Conservation (phyloP, 164 flowering plant genomes). For the Aristolochia contorta region DNA sequence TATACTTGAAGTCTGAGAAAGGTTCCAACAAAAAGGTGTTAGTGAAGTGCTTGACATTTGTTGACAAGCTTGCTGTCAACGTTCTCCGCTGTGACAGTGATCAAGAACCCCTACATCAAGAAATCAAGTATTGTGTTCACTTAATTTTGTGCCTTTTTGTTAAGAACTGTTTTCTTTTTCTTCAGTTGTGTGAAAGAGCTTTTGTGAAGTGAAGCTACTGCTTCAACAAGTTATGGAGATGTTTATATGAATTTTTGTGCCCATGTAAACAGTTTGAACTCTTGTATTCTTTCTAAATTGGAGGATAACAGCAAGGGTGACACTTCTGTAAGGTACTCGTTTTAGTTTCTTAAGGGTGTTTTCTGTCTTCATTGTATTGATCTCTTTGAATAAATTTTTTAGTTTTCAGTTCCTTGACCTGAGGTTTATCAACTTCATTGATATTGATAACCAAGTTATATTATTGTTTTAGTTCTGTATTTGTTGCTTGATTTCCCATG, state of each 20-base stretch:
- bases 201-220: not conserved
- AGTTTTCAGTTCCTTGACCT: no score
- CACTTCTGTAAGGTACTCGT: no score
- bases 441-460: no score
- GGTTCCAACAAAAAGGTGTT: constrained; percentile 11
- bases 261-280: constrained; percentile 2
- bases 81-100: constrained; percentile 7
- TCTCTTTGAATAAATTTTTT: no score
- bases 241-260: constrained; percentile 4
- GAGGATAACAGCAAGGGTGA: no score
- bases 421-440: no score
- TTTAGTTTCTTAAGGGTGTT: no score
- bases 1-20: no score
- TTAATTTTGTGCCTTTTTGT: not conserved
- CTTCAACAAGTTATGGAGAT: constrained; percentile 5
- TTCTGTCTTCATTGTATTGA: no score
- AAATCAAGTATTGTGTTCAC: constrained; percentile 9
- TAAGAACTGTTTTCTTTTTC: not conserved
- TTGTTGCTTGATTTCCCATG: no score
- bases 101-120: constrained; percentile 4
- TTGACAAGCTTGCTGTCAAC: constrained; percentile 9
- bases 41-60: constrained; percentile 11
- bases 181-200: constrained; percentile 9
- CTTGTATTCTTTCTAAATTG: no score
- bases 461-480: no score